Conservation (phyloP, 2,329 filamentous ascomycete genomes). For the Beauveria australis region DNA sequence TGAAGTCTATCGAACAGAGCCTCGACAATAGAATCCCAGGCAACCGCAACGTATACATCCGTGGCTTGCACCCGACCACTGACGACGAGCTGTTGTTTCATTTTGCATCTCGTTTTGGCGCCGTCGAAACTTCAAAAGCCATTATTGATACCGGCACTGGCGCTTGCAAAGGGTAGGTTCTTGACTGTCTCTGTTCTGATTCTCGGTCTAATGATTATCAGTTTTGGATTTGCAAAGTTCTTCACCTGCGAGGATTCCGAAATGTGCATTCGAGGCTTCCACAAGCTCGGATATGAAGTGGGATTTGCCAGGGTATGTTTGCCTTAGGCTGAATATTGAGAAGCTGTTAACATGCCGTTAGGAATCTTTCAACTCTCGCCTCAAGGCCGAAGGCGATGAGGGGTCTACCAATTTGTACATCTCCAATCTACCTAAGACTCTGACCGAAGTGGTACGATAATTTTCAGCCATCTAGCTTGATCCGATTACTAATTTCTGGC, state of each 20-base stretch:
- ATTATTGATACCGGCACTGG: slow-evolving; percentile 93
- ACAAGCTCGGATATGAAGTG: slow-evolving; percentile 90
- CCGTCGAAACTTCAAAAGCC: slow-evolving; percentile 93
- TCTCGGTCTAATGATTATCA: slow-evolving; percentile 29
- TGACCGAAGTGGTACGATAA: slow-evolving; percentile 70
- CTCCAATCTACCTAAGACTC: slow-evolving; percentile 85
- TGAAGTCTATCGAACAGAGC: slow-evolving; percentile 88
- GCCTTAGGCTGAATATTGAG: not conserved
- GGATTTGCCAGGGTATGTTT: slow-evolving; percentile 79
- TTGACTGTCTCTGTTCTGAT: not conserved
- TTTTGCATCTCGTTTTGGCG: slow-evolving; percentile 82
- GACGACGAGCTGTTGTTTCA: slow-evolving; percentile 80
- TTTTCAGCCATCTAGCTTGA: not conserved
- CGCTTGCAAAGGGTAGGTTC: slow-evolving; percentile 82
- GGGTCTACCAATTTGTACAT: slow-evolving; percentile 93
- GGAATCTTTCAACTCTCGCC: slow-evolving; percentile 97
- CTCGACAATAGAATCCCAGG: slow-evolving; percentile 85
- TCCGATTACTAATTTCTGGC: slow-evolving; percentile 13
- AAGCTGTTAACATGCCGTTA: slow-evolving; percentile 28
- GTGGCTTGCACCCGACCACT: slow-evolving; percentile 88
- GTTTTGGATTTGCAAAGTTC: slow-evolving; percentile 97
- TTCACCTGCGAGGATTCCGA: slow-evolving; percentile 81
- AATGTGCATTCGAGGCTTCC: slow-evolving; percentile 92
- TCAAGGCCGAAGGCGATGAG: slow-evolving; percentile 91
- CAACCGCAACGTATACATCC: slow-evolving; percentile 97